A percentile compares a stretch with the other conserved stretches of the same genome.
Conservation (phyloP, 345 rosid genomes). For the Orychophragmus violaceus region DNA sequence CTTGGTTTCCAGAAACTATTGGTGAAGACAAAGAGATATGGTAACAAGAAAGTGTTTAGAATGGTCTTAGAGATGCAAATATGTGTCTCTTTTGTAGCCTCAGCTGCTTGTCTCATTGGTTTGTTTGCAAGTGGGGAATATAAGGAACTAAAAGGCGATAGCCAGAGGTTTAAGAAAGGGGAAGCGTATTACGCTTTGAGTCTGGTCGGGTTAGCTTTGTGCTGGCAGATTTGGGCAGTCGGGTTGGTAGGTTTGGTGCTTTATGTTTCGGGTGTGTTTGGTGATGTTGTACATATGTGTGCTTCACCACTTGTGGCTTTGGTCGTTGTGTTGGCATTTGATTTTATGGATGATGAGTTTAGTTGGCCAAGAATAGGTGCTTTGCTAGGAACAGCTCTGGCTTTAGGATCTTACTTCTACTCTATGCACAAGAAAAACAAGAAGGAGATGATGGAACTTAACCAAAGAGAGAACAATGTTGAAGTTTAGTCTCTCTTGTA, state of each 20-base stretch:
- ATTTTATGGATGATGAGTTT: constrained; percentile 25
- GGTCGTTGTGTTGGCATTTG: constrained; percentile 24
- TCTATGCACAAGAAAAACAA: constrained; percentile 14
- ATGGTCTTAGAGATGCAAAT: constrained; percentile 35
- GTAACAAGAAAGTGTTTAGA: constrained; percentile 22
- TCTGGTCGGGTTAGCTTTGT: constrained; percentile 21
- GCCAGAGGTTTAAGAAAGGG: constrained; percentile 26
- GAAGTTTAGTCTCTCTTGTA: constrained; percentile 9
- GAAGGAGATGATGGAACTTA: constrained; percentile 20
- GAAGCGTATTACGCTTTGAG: constrained; percentile 19
- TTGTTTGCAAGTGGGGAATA: constrained; percentile 26
- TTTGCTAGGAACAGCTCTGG: constrained; percentile 18
- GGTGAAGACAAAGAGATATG: constrained; percentile 25
- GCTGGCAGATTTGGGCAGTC: constrained; percentile 31
- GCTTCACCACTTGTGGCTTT: constrained; percentile 24
- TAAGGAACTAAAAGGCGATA: constrained; percentile 24
- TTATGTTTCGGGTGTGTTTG: constrained; percentile 25
- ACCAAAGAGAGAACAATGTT: constrained; percentile 4
- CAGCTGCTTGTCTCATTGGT: constrained; percentile 15
- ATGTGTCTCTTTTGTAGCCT: constrained; percentile 24
- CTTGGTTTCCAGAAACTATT: constrained; percentile 23
- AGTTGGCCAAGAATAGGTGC: constrained; percentile 27
- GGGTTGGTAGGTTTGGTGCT: constrained; percentile 24
- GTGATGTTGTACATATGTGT: constrained; percentile 32
- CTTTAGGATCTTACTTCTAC: constrained; percentile 27